Evolutionary conservation across 441 rosid genomes (phyloP).

Genomic region (Pelargonium fulgidum): DNA sequence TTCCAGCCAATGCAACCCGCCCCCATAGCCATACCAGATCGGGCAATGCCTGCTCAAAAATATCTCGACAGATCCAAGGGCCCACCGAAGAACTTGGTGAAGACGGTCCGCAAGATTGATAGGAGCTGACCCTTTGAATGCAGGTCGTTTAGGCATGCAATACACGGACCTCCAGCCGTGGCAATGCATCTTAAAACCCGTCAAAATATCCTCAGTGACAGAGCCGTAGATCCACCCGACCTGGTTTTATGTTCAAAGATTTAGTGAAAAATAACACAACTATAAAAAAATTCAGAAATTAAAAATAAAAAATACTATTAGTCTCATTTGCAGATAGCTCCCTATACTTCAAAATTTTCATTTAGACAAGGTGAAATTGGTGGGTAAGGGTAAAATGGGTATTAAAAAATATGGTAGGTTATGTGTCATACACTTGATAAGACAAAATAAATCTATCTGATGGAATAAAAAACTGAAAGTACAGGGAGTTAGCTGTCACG

Average conservation of each 20-base stretch:
- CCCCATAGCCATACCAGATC: conserved; percentile 89
- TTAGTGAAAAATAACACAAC: not conserved
- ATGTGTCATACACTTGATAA: too few relatives aligned
- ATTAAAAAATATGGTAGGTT: not conserved
- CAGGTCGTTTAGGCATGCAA: conserved; percentile 72
- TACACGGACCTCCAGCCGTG: conserved; percentile 99
- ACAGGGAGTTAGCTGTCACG: too few relatives aligned
- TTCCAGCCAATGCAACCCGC: conserved; percentile 81
- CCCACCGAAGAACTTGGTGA: conserved; percentile 97
- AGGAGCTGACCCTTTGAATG: conserved; percentile 97
- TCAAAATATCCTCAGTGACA: conserved; percentile 65
- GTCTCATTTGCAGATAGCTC: too few relatives aligned
- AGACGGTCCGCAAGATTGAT: conserved; percentile 95
- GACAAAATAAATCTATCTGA: too few relatives aligned
- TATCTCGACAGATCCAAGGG: conserved; percentile 95
- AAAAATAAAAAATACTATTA: not conserved
- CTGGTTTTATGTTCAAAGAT: conserved; percentile 26
- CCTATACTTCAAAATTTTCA: too few relatives aligned
- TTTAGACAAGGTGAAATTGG: too few relatives aligned
- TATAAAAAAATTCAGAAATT: not conserved
- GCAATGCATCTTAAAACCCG: conserved; percentile 99
- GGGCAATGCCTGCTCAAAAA: conserved; percentile 95
- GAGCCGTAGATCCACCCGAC: conserved; percentile 82
- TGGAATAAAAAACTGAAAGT: too few relatives aligned
- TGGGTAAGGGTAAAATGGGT: not conserved